Conservation (phyloP, 2,329 filamentous ascomycete genomes). For the Aspergillus glaucus region DNA sequence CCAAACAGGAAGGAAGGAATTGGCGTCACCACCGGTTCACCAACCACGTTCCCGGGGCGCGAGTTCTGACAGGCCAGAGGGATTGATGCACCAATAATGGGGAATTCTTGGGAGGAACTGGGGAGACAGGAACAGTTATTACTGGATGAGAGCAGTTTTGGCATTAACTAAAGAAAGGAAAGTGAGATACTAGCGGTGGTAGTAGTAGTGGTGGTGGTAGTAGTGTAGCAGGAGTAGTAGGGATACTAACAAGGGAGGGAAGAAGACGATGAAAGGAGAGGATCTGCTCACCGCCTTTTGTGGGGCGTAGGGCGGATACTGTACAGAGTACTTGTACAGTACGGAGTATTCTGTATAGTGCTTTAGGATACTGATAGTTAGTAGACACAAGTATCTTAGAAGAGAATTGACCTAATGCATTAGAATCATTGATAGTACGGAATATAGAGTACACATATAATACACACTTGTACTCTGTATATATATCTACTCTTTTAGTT, state of each 20-base stretch:
- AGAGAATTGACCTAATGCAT: too few relatives aligned
- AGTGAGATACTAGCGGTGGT: not conserved
- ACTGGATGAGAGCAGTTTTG: constrained; percentile 5
- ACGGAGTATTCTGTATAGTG: not conserved
- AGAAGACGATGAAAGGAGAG: constrained; percentile 13
- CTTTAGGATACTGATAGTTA: too few relatives aligned
- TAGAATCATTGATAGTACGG: not conserved
- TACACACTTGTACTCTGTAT: too few relatives aligned
- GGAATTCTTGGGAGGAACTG: constrained; percentile 6
- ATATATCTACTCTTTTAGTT: not conserved
- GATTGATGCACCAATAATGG: constrained; percentile 11
- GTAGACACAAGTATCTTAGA: too few relatives aligned
- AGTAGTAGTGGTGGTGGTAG: constrained; percentile 1
- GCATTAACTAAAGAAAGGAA: not conserved
- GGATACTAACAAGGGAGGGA: constrained; percentile 5
- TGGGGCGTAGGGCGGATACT: not conserved
- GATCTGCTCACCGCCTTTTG: constrained; percentile 20
- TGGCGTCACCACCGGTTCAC: constrained; percentile 20
- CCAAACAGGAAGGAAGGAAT: constrained; percentile 4
- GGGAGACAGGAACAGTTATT: constrained; percentile 9
- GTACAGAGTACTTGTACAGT: too few relatives aligned
- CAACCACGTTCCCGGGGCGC: constrained; percentile 22
- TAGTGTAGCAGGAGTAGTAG: not conserved
- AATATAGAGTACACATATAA: too few relatives aligned
- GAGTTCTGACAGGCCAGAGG: constrained; percentile 25